A percentile compares a stretch with the other conserved stretches of the same genome.
Conservation (phyloP, 352 stramenopile genomes). For the Proteromonas lacertae region DNA sequence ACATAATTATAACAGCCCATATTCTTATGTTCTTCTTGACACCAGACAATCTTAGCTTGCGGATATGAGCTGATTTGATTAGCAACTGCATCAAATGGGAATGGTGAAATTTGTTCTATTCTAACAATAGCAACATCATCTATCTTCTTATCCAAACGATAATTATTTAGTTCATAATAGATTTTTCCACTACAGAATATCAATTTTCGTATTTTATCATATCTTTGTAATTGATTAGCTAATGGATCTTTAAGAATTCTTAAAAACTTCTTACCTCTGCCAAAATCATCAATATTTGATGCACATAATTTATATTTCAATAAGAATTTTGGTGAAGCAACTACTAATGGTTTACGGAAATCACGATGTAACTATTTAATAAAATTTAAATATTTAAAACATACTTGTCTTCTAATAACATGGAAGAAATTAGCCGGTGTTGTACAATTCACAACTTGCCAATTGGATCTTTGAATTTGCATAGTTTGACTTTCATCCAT, state of each 20-base stretch:
- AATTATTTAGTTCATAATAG: conserved; percentile 71
- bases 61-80: conserved; percentile 42
- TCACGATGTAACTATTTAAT: conserved; percentile 69
- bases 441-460: conserved; percentile 78
- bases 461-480: conserved; percentile 83
- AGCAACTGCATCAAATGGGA: conserved; percentile 59
- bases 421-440: conserved; percentile 66
- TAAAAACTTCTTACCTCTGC: conserved; percentile 50
- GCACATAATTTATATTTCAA: conserved; percentile 40
- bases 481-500: conserved; percentile 61
- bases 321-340: conserved; percentile 72
- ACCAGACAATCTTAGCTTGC: conserved; percentile 77
- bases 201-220: conserved; percentile 27
- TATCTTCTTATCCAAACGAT: conserved; percentile 25
- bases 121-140: conserved; percentile 47
- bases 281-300: conserved; percentile 63
- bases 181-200: conserved; percentile 80
- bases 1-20: conserved; percentile 79
- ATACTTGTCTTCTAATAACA: conserved; percentile 44
- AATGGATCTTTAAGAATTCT: conserved; percentile 41
- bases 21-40: conserved; percentile 92
- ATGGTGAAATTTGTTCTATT: conserved; percentile 84
- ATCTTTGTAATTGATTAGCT: conserved; percentile 20
- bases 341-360: conserved; percentile 82
- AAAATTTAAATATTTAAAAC: conserved; percentile 80